Base-by-base conservation (phyloP, 2,329 filamentous ascomycete genomes). In the Sporothrix brasiliensis region DNA sequence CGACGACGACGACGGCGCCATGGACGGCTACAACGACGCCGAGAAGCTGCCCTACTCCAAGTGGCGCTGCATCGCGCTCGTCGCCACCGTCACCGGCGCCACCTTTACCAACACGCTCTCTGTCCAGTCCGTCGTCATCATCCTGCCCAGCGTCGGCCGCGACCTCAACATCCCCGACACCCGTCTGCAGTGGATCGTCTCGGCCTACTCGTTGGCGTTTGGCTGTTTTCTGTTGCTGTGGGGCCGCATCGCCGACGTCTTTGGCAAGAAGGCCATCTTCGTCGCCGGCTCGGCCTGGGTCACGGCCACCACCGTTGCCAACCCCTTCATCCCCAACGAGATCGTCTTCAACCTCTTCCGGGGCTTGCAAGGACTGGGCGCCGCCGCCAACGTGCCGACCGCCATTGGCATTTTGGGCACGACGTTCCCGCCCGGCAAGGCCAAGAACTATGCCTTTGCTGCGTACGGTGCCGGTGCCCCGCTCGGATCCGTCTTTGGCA, bases 391-490 rank as follows among this genome's bases (percentile, higher is more conserved):
- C 75, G 88, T 91, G 0, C 89, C 90, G 0, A 91, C 89, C 0
- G 90, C 89, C 0, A 87, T 92, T 75, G 90, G 90, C 0, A 91
- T 92, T 52, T 78, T 92, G 2, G 89, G 89, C 0, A 86, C 86
- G 1, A 91, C 88, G 0, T 92, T 92, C 69, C 85, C 86, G 0
- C 88, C 89, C 0, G 88, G 89, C 0, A 88, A 87, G 73, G 86
- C 88, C 4, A 91, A 91, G 79, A 91, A 90, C 74, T 90, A 91
- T 76, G 89, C 89, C 1, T 91, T 92, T 74, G 87, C 86, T 50
- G 83, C 85, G 27, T 91, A 90, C 71, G 84, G 86, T 21, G 88
- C 88, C 1, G 89, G 89, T 1, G 87, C 89, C 0, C 89, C 90
- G 0, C 78, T 91, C 0, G 89, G 90, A 0, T 85, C 84, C 63